Percentiles rank a stretch among this genome's conserved stretches.
phyloP scores from a whole-genome alignment of 2,329 filamentous ascomycete genomes.

The Zymoseptoria ardabiliae region DNA sequence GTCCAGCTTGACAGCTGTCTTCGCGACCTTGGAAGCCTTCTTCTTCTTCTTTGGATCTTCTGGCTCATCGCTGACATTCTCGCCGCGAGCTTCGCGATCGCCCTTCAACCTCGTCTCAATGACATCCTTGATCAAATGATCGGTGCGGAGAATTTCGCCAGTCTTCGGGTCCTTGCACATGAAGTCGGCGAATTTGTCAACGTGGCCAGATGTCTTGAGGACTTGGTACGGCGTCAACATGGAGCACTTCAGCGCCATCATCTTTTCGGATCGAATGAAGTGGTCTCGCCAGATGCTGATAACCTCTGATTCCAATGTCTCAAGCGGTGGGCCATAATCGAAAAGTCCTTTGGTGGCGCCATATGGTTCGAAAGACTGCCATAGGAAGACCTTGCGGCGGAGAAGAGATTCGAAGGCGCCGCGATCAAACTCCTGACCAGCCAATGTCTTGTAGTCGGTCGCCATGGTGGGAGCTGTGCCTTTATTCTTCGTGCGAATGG shows the following conservation, averaged over 20 bases:
- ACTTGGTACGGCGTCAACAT: constrained; percentile 90
- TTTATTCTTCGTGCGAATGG: constrained; percentile 28
- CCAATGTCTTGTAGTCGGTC: constrained; percentile 65
- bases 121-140: constrained; percentile 93
- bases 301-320: constrained; percentile 78
- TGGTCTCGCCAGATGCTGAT: constrained; percentile 87
- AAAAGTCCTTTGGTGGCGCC: constrained; percentile 52
- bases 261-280: constrained; percentile 87
- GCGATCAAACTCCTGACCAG: constrained; percentile 84
- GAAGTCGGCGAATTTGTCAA: constrained; percentile 97
- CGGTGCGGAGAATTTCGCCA: constrained; percentile 90
- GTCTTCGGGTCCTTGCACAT: constrained; percentile 90
- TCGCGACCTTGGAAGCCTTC: constrained; percentile 61
- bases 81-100: constrained; percentile 83
- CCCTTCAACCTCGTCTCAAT: constrained; percentile 81
- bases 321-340: constrained; percentile 88
- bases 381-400: constrained; percentile 85
- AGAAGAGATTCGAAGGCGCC: constrained; percentile 75
- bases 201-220: constrained; percentile 86
- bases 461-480: constrained; percentile 44
- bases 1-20: constrained; percentile 67
- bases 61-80: constrained; percentile 67
- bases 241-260: constrained; percentile 91
- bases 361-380: constrained; percentile 92
- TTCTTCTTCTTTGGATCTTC: constrained; percentile 84